Evolutionary conservation across 2,329 filamentous ascomycete species (phyloP), one percentile per base, ranked within the genome.

Genomic region (Coleophoma crateriformis): DNA sequence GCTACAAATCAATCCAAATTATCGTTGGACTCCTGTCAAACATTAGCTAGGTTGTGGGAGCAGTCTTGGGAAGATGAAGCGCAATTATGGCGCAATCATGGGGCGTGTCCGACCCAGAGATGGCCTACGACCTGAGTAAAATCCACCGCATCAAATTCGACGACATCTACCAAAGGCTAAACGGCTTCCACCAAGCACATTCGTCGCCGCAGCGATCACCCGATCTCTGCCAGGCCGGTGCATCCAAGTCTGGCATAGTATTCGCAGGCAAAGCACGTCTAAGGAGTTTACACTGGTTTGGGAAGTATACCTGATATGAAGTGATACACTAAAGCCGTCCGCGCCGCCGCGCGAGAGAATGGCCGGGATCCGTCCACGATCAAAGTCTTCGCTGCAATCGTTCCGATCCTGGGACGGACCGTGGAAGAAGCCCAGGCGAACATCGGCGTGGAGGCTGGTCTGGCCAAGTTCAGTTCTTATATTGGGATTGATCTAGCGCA

Each of bases 231-330:
- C 85, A 89, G 64, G 85, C 85, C 0, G 85, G 85, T 0, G 84
- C 84, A 0, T 85, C 81, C 0, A 78, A 74, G 42, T 76, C 83
- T 0, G 85, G 85, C 1, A 86, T 84, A 63, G 66, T 69, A 0
- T 88, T 89, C 56, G 83, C 82, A 0, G 80, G 82, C 0, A 78
- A 78, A 83, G 56, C 82, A 88, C 59, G 84, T 84, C 0, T 85
- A 88, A 60, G 83, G 77, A 2, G 82, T 88, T 42, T 88, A 88
- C 56, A 78, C 84, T 0, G 81, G 77, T 0, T 79, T 79, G 0
- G 82, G 85, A 60, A 76, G 76, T 2, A 78, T 82, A 33, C 75
- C 75, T 2, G 79, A 77, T 61, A 80, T 72, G 38, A 77, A 87
- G 22, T 72, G 75, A 0, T 82, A 85, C 54, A 78, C 86, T n/a